These are phyloP conservation scores for Dendrobium huoshanense DNA, from an alignment of 106 monocot species.

Conservation along the genomic window DNA sequence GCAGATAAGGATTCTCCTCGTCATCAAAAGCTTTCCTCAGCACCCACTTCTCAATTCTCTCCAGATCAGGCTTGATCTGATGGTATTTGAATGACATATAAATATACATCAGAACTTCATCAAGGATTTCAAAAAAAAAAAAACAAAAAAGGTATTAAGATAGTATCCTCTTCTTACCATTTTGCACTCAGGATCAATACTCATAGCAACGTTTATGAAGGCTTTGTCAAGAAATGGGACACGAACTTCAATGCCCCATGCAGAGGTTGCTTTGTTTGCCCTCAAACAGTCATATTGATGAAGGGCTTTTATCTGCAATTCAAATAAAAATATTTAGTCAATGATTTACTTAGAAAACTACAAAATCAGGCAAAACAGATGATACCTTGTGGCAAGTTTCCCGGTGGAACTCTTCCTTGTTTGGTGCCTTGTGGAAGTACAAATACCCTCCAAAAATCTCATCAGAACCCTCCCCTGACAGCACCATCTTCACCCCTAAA, in stretches of 20 bases:
- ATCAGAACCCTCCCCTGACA: slow-evolving; percentile 66
- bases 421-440: slow-evolving; percentile 68
- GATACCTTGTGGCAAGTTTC: slow-evolving; percentile 52
- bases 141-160: background rate
- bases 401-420: slow-evolving; percentile 58
- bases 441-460: slow-evolving; percentile 72
- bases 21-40: slow-evolving; percentile 60
- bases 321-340: background rate
- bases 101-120: background rate
- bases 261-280: slow-evolving; percentile 57
- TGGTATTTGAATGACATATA: background rate
- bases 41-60: slow-evolving; percentile 59
- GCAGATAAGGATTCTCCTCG: slow-evolving; percentile 53
- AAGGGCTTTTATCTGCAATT: slow-evolving; percentile 51
- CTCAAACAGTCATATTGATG: slow-evolving; percentile 67
- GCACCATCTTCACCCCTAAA: slow-evolving; percentile 63
- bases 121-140: background rate
- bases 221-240: slow-evolving; percentile 67
- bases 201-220: slow-evolving; percentile 55
- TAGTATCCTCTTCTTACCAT: slow-evolving; percentile 19
- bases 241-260: slow-evolving; percentile 59
- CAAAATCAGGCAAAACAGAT: no score
- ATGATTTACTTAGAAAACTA: background rate
- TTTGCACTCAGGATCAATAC: slow-evolving; percentile 61
- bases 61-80: slow-evolving; percentile 53